phyloP scores from a whole-genome alignment of 345 rosid genomes.

The Populus alba region DNA sequence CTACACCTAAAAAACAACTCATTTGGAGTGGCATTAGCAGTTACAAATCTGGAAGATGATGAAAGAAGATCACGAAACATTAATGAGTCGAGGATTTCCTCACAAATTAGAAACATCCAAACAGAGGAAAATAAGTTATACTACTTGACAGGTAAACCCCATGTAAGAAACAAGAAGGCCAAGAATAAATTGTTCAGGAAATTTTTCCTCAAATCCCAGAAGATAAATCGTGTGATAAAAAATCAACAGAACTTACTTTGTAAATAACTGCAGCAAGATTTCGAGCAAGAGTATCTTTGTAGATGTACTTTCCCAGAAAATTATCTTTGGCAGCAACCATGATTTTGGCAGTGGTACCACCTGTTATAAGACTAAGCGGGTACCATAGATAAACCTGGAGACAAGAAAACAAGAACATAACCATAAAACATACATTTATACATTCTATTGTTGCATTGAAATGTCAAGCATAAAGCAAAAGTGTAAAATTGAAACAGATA shows the following conservation, averaged over 20 bases:
- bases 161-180: background rate
- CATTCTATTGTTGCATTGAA: background rate
- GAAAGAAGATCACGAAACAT: background rate
- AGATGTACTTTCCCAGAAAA: conserved; percentile 85
- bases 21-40: background rate
- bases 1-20: background rate
- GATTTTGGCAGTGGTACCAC: conserved; percentile 95
- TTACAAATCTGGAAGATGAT: background rate
- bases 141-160: background rate
- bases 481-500: no score
- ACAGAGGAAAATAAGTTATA: background rate
- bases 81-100: background rate
- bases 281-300: conserved; percentile 83
- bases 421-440: background rate
- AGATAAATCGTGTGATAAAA: background rate
- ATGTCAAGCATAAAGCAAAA: background rate
- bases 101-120: background rate
- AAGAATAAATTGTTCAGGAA: background rate
- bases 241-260: conserved; percentile 40
- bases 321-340: conserved; percentile 96
- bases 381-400: conserved; percentile 86
- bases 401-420: background rate
- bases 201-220: background rate
- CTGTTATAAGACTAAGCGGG: conserved; percentile 73
- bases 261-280: conserved; percentile 92